Conservation (phyloP, 495 filamentous ascomycete genomes). For the Parathielavia hyrcaniae region DNA sequence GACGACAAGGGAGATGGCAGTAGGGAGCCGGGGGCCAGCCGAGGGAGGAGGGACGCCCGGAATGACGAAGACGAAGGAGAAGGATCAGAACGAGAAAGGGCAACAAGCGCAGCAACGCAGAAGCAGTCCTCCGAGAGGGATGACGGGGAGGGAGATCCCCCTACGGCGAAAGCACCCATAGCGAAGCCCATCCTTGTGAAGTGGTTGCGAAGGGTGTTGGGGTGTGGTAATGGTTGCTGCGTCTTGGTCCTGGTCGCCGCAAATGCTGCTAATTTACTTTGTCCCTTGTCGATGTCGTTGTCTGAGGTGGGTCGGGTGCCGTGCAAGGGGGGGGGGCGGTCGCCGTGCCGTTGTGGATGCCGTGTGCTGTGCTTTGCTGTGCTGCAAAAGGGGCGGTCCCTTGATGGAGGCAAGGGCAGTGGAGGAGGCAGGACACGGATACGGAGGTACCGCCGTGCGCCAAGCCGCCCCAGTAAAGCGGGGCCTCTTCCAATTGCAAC, state of each 20-base stretch:
- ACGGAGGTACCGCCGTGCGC: constrained; percentile 10
- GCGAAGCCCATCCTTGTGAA: constrained; percentile 30
- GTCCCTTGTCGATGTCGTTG: constrained; percentile 36
- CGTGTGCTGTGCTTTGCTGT: constrained; percentile 11
- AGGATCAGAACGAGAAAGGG: not conserved
- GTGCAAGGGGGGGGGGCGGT: constrained; percentile 27
- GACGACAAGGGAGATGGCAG: constrained; percentile 2
- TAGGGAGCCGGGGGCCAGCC: not conserved
- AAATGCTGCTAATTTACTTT: constrained; percentile 37
- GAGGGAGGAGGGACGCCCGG: not conserved
- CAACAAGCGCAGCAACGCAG: not conserved
- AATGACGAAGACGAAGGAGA: not conserved
- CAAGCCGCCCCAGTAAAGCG: not conserved
- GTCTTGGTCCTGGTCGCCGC: constrained; percentile 33
- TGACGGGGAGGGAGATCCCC: constrained; percentile 27
- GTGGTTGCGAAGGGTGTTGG: constrained; percentile 29
- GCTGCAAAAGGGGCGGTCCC: not conserved
- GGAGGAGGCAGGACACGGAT: not conserved
- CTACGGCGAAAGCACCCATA: constrained; percentile 28
- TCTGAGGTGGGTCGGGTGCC: constrained; percentile 22
- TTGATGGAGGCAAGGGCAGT: too few relatives aligned
- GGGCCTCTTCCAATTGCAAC: constrained; percentile 6
- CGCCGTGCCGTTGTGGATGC: constrained; percentile 23
- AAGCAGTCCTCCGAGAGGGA: not conserved
- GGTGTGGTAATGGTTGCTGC: constrained; percentile 15